Conservation (phyloP, 2,329 filamentous ascomycete species). For the Phialophora chinensis region DNA sequence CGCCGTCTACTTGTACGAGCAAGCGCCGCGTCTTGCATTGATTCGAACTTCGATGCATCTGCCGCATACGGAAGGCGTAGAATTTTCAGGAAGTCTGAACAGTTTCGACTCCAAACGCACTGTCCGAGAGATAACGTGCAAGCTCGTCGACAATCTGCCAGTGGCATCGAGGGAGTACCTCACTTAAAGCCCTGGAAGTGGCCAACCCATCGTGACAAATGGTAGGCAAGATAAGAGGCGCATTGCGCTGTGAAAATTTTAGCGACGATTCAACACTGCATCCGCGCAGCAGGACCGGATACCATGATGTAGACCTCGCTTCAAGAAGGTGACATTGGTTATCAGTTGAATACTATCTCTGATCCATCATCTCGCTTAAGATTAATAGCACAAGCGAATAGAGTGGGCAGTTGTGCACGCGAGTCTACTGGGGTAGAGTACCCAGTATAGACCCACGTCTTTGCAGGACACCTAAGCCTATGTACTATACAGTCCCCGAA, state of each 20-base stretch:
- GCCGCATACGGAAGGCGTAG: background rate
- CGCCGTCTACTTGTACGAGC: no score
- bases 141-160: background rate
- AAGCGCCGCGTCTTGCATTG: background rate
- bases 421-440: background rate
- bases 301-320: background rate
- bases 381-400: background rate
- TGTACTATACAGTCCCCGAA: background rate
- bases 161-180: no score
- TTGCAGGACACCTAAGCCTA: no score
- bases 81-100: background rate
- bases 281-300: background rate
- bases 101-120: background rate
- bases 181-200: no score
- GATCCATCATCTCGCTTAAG: slow-evolving; percentile 7
- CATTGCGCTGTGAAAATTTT: no score
- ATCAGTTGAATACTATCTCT: background rate
- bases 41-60: background rate
- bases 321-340: slow-evolving; percentile 9
- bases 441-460: background rate
- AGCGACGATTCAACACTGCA: no score
- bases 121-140: background rate
- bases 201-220: background rate
- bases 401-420: background rate
- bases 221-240: background rate